Percentiles rank a stretch among this genome's conserved stretches.
Conservation (phyloP, 2,329 filamentous ascomycete species). For the Aspergillus texensis region DNA sequence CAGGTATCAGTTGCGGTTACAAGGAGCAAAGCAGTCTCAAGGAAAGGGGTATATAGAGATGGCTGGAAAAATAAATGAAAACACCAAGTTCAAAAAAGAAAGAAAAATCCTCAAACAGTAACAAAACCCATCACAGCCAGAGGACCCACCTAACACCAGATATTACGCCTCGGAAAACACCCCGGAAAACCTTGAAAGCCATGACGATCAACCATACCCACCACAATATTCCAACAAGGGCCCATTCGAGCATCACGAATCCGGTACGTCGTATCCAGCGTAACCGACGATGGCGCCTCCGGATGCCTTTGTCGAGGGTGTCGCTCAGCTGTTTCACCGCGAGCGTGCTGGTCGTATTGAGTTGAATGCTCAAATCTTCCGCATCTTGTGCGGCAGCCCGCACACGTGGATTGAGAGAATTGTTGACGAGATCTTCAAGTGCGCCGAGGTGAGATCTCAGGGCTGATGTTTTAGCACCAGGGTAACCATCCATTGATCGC, state of each 20-base stretch:
- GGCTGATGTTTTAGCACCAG: slow-evolving; percentile 46
- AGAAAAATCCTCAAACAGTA: background rate
- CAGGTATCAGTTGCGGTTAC: background rate
- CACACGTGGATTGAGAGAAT: slow-evolving; percentile 60
- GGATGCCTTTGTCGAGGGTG: slow-evolving; percentile 68
- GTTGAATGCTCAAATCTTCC: slow-evolving; percentile 74
- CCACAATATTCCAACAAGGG: slow-evolving; percentile 88
- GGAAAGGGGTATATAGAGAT: background rate
- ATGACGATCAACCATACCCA: slow-evolving; percentile 90
- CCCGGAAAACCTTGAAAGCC: slow-evolving; percentile 67
- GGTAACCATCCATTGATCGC: slow-evolving; percentile 49
- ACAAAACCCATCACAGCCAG: slow-evolving; percentile 61
- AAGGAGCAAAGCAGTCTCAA: background rate
- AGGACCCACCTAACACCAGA: slow-evolving; percentile 75
- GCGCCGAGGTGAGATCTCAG: slow-evolving; percentile 48
- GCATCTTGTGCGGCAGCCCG: slow-evolving; percentile 74
- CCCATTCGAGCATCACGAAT: slow-evolving; percentile 85
- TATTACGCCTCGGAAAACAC: slow-evolving; percentile 62
- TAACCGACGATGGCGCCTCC: slow-evolving; percentile 73
- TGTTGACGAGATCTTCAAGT: slow-evolving; percentile 51
- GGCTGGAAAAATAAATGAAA: background rate
- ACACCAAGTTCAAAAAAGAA: background rate
- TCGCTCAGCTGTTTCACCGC: slow-evolving; percentile 81
- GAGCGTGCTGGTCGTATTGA: slow-evolving; percentile 75
- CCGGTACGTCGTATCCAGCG: slow-evolving; percentile 74